Conservation (phyloP, 306 rosid genomes). For the Corylus avellana region DNA sequence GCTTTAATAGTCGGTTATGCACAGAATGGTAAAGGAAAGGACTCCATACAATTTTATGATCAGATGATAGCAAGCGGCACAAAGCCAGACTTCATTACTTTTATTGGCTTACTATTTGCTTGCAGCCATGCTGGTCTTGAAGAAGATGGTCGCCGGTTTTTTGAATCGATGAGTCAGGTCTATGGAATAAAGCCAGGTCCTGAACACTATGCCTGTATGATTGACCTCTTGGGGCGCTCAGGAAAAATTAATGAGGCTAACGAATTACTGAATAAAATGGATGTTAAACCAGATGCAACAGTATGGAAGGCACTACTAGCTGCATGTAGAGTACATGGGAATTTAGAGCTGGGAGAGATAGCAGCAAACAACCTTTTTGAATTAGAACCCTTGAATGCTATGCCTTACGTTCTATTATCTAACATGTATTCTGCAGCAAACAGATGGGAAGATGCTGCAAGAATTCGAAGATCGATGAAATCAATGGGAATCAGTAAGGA, state of each 20-base stretch:
- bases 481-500: conserved; percentile 77
- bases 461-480: conserved; percentile 71
- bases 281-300: conserved; percentile 74
- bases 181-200: conserved; percentile 79
- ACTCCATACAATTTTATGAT: conserved; percentile 67
- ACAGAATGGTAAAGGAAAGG: conserved; percentile 81
- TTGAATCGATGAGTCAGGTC: conserved; percentile 62
- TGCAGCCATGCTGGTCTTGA: conserved; percentile 92
- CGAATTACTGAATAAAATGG: conserved; percentile 62
- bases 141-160: conserved; percentile 54
- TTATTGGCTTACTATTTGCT: conserved; percentile 86
- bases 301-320: conserved; percentile 93
- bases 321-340: conserved; percentile 80
- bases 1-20: conserved; percentile 93
- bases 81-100: conserved; percentile 80
- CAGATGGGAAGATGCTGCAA: conserved; percentile 74
- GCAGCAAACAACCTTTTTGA: conserved; percentile 69
- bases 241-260: conserved; percentile 70
- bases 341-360: conserved; percentile 73
- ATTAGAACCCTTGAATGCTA: conserved; percentile 63
- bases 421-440: conserved; percentile 73
- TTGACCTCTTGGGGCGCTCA: conserved; percentile 81
- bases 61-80: conserved; percentile 69
- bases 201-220: conserved; percentile 89
- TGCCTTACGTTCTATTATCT: conserved; percentile 76